Evolutionary conservation across 1,284 basidiomycete genomes (phyloP), one percentile per base, ranked within the genome.

Genomic region (Cutaneotrichosporon sp.): DNA sequence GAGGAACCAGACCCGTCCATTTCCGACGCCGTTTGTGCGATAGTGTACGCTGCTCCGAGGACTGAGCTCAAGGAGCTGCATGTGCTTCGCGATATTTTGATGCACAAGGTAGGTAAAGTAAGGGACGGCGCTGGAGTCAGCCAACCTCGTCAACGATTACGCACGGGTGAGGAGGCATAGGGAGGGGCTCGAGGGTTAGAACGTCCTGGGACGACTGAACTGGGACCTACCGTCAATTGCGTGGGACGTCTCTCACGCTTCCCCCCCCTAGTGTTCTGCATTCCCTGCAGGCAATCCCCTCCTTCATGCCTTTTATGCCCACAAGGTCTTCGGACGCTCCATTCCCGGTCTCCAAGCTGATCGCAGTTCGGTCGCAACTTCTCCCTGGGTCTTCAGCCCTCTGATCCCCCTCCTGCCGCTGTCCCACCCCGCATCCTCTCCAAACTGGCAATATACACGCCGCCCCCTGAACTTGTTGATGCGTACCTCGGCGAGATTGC

Each of bases 1-100:
- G 82, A 81, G 51, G 87, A 90, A 67, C 91, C 93, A 10, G 93
- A 97, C 71, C 82, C 85, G 8, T 83, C 81, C 32, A 82, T 92
- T 11, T 75, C 78, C 38, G 88, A 90, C 76, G 91, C 79, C 0
- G 72, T 86, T 19, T 81, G 79, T 64, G 84, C 85, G 43, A 82
- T 98, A 62, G 87, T 98, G 49, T 84, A 92, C 65, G 91, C 93
- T 11, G 90, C 92, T 12, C 89, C 89, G 19, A 80, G 89, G 57
- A 93, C 90, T 19, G 90, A 94, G 67, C 75, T 93, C 44, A 91
- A 91, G 81, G 94, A 98, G 72, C 81, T 98, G 31, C 90, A 96
- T 63, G 78, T 90, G 32, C 77, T 97, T 34, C 84, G 93, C 37
- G 92, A 97, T 68, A 83, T 97, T 70, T 81, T 98, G 52, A 89